phyloP scores from a whole-genome alignment of 2,329 filamentous ascomycete species.

The Diaporthe sp. region DNA sequence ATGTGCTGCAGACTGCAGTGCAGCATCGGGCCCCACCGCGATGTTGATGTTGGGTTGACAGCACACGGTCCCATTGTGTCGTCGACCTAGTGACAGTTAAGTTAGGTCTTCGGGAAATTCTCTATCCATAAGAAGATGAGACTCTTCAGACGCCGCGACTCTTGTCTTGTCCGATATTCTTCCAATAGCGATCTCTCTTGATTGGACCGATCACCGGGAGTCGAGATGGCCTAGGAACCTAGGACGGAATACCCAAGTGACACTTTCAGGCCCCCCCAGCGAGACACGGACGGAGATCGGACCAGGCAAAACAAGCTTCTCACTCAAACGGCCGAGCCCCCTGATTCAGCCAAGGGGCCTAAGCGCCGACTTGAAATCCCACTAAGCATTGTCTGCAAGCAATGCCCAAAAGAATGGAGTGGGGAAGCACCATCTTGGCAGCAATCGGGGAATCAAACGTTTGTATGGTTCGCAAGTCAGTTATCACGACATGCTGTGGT shows the following conservation, averaged over 20 bases:
- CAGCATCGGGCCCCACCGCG: slow-evolving; percentile 7
- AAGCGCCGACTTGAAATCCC: slow-evolving; percentile 12
- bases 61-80: background rate
- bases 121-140: background rate
- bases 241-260: background rate
- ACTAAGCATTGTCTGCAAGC: background rate
- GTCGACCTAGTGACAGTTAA: background rate
- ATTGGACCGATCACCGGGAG: slow-evolving; percentile 5
- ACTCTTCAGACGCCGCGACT: background rate
- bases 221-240: background rate
- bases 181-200: background rate
- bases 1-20: slow-evolving; percentile 4
- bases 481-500: background rate
- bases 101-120: slow-evolving; percentile 10
- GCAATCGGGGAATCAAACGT: background rate
- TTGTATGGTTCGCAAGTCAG: background rate
- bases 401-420: background rate
- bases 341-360: slow-evolving; percentile 22
- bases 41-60: slow-evolving; percentile 11
- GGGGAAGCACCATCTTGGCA: background rate
- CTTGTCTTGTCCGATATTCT: slow-evolving; percentile 10
- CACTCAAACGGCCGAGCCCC: slow-evolving; percentile 20
- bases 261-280: slow-evolving; percentile 3
- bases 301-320: slow-evolving; percentile 26
- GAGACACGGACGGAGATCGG: slow-evolving; percentile 19